Evolutionary conservation across 768 basidiomycete species (phyloP).

Genomic region (Leucogyrophana mollusca): DNA sequence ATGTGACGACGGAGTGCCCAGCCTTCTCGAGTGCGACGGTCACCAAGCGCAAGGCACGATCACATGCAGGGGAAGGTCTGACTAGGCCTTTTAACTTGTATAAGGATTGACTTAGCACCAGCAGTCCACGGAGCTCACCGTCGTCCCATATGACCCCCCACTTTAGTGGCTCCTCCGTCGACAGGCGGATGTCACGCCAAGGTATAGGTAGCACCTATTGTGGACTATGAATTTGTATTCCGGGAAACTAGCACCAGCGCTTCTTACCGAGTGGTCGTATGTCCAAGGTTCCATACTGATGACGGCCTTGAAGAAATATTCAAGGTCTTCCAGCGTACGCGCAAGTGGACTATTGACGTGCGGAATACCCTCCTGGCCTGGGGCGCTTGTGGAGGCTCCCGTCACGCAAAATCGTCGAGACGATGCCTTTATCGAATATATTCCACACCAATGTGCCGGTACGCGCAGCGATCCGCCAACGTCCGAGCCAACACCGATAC

Average conservation of each 20-base stretch:
- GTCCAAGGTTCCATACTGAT: slow-evolving; percentile 54
- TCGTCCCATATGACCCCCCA: slow-evolving; percentile 59
- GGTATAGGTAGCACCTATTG: slow-evolving; percentile 21
- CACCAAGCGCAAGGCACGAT: slow-evolving; percentile 44
- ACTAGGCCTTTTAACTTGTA: slow-evolving; percentile 39
- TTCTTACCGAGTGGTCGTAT: slow-evolving; percentile 46
- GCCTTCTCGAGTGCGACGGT: slow-evolving; percentile 34
- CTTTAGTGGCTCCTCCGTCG: slow-evolving; percentile 50
- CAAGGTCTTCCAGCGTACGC: slow-evolving; percentile 47
- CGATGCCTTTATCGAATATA: slow-evolving; percentile 54
- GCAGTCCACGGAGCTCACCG: slow-evolving; percentile 30
- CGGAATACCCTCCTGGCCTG: slow-evolving; percentile 50
- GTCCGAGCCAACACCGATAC: slow-evolving; percentile 58
- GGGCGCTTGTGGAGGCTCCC: slow-evolving; percentile 41
- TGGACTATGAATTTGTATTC: too few relatives aligned
- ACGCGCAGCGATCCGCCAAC: slow-evolving; percentile 61
- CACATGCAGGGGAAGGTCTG: slow-evolving; percentile 48
- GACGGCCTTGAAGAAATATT: slow-evolving; percentile 57
- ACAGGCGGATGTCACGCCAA: slow-evolving; percentile 28
- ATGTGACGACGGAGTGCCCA: slow-evolving; percentile 47
- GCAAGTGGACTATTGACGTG: slow-evolving; percentile 55
- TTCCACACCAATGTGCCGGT: slow-evolving; percentile 57
- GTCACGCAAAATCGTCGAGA: slow-evolving; percentile 50
- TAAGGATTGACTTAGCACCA: slow-evolving; percentile 1
- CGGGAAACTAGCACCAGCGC: neutral